Evolutionary conservation across 2,329 filamentous ascomycete genomes (phyloP).

Genomic region (Trichoderma cornu-damae): DNA sequence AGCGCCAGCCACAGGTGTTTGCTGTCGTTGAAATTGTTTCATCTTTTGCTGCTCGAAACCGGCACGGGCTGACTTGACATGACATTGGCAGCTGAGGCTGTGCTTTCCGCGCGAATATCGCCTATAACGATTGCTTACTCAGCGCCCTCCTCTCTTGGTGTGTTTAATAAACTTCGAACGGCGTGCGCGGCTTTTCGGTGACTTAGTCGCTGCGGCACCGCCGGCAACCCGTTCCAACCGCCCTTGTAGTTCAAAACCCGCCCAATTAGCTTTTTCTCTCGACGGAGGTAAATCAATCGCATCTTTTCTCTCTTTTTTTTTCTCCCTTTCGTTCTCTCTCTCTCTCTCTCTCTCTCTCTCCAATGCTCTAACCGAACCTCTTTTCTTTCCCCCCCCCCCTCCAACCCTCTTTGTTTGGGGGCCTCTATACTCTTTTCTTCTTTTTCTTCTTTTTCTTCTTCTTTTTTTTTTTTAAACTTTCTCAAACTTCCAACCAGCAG

Average conservation of each 20-base stretch:
- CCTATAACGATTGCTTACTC: not conserved
- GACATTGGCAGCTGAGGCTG: too few species aligned
- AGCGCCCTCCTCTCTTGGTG: not conserved
- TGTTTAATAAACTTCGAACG: not conserved
- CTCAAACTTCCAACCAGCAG: not conserved
- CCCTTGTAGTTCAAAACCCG: conserved; percentile 1
- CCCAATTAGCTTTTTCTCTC: not conserved
- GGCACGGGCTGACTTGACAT: too few species aligned
- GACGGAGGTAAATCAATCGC: too few species aligned
- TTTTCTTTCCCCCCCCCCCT: not conserved
- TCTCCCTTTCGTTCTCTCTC: not conserved
- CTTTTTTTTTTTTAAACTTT: too few species aligned
- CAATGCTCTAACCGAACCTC: not conserved
- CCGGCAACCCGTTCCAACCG: conserved; percentile 2
- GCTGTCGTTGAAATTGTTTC: too few species aligned
- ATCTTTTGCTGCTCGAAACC: too few species aligned
- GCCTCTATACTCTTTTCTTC: not conserved
- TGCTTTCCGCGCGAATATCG: not conserved
- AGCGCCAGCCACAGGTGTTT: too few species aligned
- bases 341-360: too few species aligned
- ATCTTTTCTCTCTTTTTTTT: not conserved
- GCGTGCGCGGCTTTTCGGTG: conserved; percentile 3
- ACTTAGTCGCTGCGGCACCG: not conserved
- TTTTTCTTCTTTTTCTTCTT: too few species aligned
- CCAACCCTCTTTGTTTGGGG: too few species aligned